Percentiles rank a stretch among this genome's conserved stretches.
phyloP scores from a whole-genome alignment of 2,329 filamentous ascomycete genomes.

The Waltergamsia citrina region DNA sequence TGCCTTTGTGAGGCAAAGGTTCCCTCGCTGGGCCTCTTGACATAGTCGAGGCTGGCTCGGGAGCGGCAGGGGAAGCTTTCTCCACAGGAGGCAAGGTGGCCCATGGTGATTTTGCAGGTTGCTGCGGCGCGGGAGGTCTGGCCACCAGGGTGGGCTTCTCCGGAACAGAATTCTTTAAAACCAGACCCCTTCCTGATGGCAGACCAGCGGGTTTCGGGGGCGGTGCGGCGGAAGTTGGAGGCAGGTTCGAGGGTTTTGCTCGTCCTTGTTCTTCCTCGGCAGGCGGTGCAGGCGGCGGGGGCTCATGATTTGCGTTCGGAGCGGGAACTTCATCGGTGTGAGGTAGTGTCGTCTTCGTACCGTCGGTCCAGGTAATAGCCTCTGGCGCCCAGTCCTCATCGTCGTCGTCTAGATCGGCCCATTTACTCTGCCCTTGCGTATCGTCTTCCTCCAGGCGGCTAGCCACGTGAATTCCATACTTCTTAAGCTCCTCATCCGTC shows the following conservation, averaged over 20 bases:
- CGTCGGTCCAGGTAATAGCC: conserved; percentile 80
- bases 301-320: too few species aligned
- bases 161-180: conserved; percentile 52
- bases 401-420: conserved; percentile 85
- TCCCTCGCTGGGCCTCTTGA: conserved; percentile 46
- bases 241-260: conserved; percentile 2
- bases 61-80: conserved; percentile 59
- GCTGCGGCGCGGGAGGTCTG: conserved; percentile 57
- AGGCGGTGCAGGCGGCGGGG: conserved; percentile 11
- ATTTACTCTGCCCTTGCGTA: conserved; percentile 65
- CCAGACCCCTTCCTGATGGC: conserved; percentile 48
- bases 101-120: conserved; percentile 85
- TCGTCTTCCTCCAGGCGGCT: conserved; percentile 71
- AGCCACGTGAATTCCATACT: conserved; percentile 79
- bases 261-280: conserved; percentile 11
- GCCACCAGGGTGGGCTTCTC: conserved; percentile 67
- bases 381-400: conserved; percentile 83
- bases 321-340: conserved; percentile 42
- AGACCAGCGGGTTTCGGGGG: conserved; percentile 34
- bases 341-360: conserved; percentile 70
- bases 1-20: conserved; percentile 42
- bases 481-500: conserved; percentile 79
- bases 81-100: conserved; percentile 78
- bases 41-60: conserved; percentile 37
- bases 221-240: conserved; percentile 20